A percentile compares a stretch with the other conserved stretches of the same genome.
Conservation (phyloP, 441 rosid genomes). For the Codiaeum variegatum region DNA sequence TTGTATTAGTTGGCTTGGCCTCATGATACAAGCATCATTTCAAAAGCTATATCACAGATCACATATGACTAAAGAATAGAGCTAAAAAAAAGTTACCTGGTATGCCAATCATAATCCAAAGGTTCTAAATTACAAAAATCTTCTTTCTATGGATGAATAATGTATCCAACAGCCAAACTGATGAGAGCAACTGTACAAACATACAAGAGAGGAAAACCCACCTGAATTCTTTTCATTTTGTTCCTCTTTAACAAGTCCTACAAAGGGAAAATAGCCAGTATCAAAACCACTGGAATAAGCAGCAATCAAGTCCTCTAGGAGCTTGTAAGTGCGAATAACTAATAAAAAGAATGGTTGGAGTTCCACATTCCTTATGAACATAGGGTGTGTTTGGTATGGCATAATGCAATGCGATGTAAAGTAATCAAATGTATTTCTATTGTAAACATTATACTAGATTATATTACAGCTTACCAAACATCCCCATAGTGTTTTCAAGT, state of each 20-base stretch:
- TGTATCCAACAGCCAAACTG: slow-evolving; percentile 37
- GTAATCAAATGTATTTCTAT: too few relatives aligned
- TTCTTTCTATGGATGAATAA: slow-evolving; percentile 25
- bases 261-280: slow-evolving; percentile 11
- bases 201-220: slow-evolving; percentile 46
- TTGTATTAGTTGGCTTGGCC: too few relatives aligned
- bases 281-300: not conserved
- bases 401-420: too few relatives aligned
- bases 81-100: not conserved
- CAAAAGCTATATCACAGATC: not conserved
- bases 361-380: not conserved
- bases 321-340: not conserved
- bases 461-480: too few relatives aligned
- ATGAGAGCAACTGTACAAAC: slow-evolving; percentile 41
- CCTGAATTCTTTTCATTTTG: slow-evolving; percentile 25
- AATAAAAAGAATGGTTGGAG: not conserved
- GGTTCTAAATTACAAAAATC: not conserved
- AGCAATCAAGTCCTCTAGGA: not conserved
- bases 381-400: too few relatives aligned
- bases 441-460: too few relatives aligned
- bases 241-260: slow-evolving; percentile 37
- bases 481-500: not conserved
- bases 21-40: slow-evolving; percentile 1
- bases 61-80: slow-evolving; percentile 1
- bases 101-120: not conserved